Evolutionary conservation across 78 protist genomes (phyloP).

Genomic region (Trichosphaerium sp.): DNA sequence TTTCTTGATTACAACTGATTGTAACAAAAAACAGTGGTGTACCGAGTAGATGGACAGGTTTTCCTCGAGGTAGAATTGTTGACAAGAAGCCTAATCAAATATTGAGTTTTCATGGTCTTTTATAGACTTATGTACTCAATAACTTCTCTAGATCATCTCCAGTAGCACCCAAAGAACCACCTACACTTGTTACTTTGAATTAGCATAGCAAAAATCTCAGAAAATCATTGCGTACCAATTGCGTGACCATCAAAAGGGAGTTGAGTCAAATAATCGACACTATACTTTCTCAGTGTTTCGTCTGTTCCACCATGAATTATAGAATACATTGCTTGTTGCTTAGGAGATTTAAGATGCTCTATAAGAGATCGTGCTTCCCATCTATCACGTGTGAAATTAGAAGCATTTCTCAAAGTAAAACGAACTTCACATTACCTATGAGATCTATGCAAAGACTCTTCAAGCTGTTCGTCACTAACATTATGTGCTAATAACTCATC

Average conservation of each 20-base stretch:
- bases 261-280: conserved; percentile 21
- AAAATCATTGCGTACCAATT: too few species aligned
- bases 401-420: neutral
- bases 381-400: neutral
- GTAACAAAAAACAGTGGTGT: too few species aligned
- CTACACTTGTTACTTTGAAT: too few species aligned
- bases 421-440: conserved; percentile 23
- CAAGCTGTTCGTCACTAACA: conserved; percentile 9
- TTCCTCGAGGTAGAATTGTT: too few species aligned
- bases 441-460: conserved; percentile 50
- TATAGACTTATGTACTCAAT: too few species aligned
- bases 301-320: conserved; percentile 74
- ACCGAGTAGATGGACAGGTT: too few species aligned
- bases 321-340: conserved; percentile 61
- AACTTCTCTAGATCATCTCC: too few species aligned
- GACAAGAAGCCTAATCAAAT: too few species aligned
- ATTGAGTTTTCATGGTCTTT: too few species aligned
- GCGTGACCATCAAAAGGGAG: conserved; percentile 58
- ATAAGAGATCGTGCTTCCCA: conserved; percentile 55
- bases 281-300: conserved; percentile 17
- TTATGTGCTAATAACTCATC: conserved; percentile 65
- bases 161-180: too few species aligned
- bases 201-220: too few species aligned
- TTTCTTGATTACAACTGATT: too few species aligned
- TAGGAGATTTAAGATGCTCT: conserved; percentile 34